phyloP scores from a whole-genome alignment of 306 rosid genomes.

The Purshia tridentata region DNA sequence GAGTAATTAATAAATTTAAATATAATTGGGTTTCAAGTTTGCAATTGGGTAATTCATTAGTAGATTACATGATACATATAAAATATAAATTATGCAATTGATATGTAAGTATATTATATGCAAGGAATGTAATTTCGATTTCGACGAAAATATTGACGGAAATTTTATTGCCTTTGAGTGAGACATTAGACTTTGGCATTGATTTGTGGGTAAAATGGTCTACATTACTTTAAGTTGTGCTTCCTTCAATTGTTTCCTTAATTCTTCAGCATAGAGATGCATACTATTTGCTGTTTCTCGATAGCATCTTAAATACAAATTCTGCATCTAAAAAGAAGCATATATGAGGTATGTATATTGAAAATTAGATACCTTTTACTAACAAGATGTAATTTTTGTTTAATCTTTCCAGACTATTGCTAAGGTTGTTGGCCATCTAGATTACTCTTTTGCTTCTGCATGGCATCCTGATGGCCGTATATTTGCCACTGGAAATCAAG shows the following conservation, averaged over 20 bases:
- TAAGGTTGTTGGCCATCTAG: conserved; percentile 64
- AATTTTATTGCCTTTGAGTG: background rate
- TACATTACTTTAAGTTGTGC: background rate
- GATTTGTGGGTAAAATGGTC: background rate
- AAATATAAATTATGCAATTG: too few relatives aligned
- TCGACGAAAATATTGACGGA: too few relatives aligned
- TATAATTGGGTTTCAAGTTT: too few relatives aligned
- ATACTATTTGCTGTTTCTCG: background rate
- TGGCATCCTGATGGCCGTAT: conserved; percentile 81
- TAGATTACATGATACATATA: too few relatives aligned
- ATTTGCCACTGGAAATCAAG: conserved; percentile 84
- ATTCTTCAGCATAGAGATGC: background rate
- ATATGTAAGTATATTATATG: too few relatives aligned
- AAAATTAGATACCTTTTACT: background rate
- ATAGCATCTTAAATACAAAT: background rate
- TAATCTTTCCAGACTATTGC: conserved; percentile 56
- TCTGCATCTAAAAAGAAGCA: background rate
- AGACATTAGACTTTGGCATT: background rate
- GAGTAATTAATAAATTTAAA: too few relatives aligned
- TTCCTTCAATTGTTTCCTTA: background rate
- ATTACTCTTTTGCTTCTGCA: conserved; percentile 83
- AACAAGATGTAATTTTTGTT: conserved; percentile 9
- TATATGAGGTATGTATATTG: background rate
- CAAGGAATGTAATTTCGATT: too few relatives aligned
- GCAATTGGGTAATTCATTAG: too few relatives aligned